Evolutionary conservation across 257 asterid species (phyloP).

Genomic region (Solanum rostratum): DNA sequence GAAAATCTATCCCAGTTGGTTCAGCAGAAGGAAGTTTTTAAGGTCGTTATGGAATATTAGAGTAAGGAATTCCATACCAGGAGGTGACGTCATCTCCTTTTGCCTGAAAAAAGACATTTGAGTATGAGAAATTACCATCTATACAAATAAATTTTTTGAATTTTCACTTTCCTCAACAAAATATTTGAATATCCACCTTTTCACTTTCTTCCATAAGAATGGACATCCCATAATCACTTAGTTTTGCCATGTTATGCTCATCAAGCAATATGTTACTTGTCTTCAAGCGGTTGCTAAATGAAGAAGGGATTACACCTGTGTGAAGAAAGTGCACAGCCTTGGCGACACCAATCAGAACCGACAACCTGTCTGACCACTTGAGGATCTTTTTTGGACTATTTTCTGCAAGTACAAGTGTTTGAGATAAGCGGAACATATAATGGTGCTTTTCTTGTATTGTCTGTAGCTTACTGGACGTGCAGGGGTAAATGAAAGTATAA

Average conservation of each 20-base stretch:
- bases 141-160: background rate
- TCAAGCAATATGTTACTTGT: slow-evolving; percentile 72
- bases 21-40: background rate
- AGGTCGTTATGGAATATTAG: background rate
- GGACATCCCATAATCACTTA: slow-evolving; percentile 93
- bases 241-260: slow-evolving; percentile 73
- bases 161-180: background rate
- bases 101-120: slow-evolving; percentile 31
- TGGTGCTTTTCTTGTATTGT: background rate
- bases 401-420: slow-evolving; percentile 31
- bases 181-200: slow-evolving; percentile 16
- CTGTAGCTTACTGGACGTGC: background rate
- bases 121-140: slow-evolving; percentile 17
- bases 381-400: slow-evolving; percentile 49
- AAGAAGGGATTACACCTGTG: slow-evolving; percentile 80
- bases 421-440: background rate
- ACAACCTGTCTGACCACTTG: slow-evolving; percentile 85
- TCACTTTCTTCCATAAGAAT: slow-evolving; percentile 63
- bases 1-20: background rate
- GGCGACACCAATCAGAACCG: slow-evolving; percentile 71
- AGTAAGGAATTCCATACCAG: slow-evolving; percentile 25
- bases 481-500: background rate
- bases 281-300: slow-evolving; percentile 56
- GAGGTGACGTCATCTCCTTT: slow-evolving; percentile 49
- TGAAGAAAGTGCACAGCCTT: slow-evolving; percentile 92